Base-by-base conservation (phyloP, 306 rosid genomes). In the Prunus salicina region DNA sequence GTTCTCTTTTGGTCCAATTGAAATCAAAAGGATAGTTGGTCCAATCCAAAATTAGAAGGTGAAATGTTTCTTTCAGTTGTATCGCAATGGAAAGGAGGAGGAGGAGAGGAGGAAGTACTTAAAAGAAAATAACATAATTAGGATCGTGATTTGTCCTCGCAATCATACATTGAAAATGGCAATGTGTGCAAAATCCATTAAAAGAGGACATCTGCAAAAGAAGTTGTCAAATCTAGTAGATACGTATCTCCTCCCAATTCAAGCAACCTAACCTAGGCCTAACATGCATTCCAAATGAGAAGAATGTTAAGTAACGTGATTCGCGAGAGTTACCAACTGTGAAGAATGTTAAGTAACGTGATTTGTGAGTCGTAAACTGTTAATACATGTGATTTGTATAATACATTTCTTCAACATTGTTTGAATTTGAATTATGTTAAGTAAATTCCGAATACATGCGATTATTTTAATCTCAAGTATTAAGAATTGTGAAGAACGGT, bases 291-390 rank as follows among this genome's bases (percentile, higher is more conserved):
- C 2, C 43, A 38, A 7, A 38, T 6, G 0, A 7, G 2, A 38
- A 6, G 2, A 38, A 38, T 7, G 43, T 38, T 38, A 38, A 6
- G 43, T 38, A 7, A 38, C 9, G 43, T 38, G 9, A 38, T 38
- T 38, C 0, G 0, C 2, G 43, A 38, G 2, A 38, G 2, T 38
- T 38, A 38, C 0, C 2, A 38, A 38, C 43, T 7, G 0, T 1
- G 9, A 38, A 38, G 43, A 38, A 38, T 38, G 9, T 38, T 38
- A 38, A 38, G 10, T 7, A 0, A 1, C 43, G 9, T 38, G 5
- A 38, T 38, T 38, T 0, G 0, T 0, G 9, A 38, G 2, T 38
- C 0, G 43, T 6, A 0, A 38, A 7, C 2, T 38, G 9, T 38
- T 38, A 0, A 38, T 6, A 0, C 2, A 38, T 7, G 43, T 38